Percentiles rank a stretch among this genome's conserved stretches.
Evolutionary conservation across 2,329 filamentous ascomycete genomes (phyloP).

Genomic region (Rhynchosporium agropyri): DNA sequence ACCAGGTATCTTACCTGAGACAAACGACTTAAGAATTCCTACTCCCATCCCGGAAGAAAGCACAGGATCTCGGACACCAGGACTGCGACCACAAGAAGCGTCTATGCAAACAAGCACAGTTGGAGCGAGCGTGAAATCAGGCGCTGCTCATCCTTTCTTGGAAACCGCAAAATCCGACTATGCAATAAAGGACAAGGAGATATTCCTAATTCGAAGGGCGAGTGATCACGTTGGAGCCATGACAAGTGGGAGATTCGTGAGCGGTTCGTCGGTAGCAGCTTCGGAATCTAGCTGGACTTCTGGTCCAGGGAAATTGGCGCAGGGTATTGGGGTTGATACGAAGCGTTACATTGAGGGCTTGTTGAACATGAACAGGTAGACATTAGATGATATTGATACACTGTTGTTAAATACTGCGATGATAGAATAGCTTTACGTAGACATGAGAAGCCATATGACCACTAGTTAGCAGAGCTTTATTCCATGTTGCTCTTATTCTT

Average conservation of each 20-base stretch:
- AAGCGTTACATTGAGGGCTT: conserved; percentile 74
- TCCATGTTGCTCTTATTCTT: too few species aligned
- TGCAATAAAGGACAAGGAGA: conserved; percentile 53
- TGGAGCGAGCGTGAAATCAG: conserved; percentile 30
- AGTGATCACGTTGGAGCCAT: conserved; percentile 52
- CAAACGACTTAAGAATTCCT: conserved; percentile 19
- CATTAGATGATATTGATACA: neutral
- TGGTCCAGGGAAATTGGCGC: conserved; percentile 62
- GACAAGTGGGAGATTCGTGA: conserved; percentile 28
- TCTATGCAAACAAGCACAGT: conserved; percentile 28
- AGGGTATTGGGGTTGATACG: conserved; percentile 78
- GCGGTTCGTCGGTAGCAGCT: conserved; percentile 38
- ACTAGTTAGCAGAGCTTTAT: too few species aligned
- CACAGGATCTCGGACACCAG: conserved; percentile 11
- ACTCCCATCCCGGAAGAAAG: conserved; percentile 25
- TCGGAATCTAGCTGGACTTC: conserved; percentile 51
- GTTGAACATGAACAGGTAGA: conserved; percentile 54
- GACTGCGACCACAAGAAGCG: neutral
- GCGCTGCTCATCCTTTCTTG: conserved; percentile 39
- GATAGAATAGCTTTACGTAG: neutral
- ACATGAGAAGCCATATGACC: neutral
- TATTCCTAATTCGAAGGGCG: conserved; percentile 61
- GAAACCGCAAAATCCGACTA: conserved; percentile 19
- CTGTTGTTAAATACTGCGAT: neutral
- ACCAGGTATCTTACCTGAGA: neutral